These are phyloP conservation scores for Pythium oligandrum DNA, from an alignment of 352 stramenopile genomes.

Conservation along the genomic window DNA sequence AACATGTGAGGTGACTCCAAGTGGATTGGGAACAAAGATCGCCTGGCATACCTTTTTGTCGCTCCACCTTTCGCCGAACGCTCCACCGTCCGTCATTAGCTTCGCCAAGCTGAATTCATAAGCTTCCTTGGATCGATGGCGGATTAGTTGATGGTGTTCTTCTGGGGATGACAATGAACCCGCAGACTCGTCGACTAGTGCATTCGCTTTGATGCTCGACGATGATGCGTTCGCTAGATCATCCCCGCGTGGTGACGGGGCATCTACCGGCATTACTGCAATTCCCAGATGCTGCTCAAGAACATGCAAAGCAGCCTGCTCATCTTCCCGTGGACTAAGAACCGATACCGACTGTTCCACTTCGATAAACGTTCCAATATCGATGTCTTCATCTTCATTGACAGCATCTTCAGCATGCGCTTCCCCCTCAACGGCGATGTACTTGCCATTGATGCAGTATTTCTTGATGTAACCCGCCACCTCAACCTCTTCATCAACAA, in stretches of 20 bases:
- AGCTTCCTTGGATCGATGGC: slow-evolving; percentile 46
- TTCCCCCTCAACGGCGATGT: slow-evolving; percentile 29
- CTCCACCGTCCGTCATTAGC: slow-evolving; percentile 42
- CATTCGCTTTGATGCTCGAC: too few species aligned
- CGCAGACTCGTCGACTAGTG: too few species aligned
- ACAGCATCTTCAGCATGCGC: slow-evolving; percentile 32
- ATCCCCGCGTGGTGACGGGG: too few species aligned
- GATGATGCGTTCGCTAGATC: too few species aligned
- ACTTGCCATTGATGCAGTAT: slow-evolving; percentile 56
- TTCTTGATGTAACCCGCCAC: slow-evolving; percentile 46
- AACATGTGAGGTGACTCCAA: neutral
- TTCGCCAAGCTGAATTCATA: slow-evolving; percentile 71
- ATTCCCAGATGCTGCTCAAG: slow-evolving; percentile 19
- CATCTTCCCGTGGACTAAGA: neutral
- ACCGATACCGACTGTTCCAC: neutral
- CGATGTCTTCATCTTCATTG: slow-evolving; percentile 17
- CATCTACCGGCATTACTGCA: too few species aligned
- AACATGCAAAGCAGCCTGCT: slow-evolving; percentile 11
- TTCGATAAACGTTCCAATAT: slow-evolving; percentile 14
- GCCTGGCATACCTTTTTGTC: slow-evolving; percentile 77
- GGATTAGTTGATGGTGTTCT: slow-evolving; percentile 36
- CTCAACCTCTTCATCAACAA: slow-evolving; percentile 39
- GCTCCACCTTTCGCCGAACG: slow-evolving; percentile 94
- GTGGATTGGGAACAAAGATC: neutral
- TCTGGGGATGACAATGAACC: neutral